Evolutionary conservation across 208 protist genomes (phyloP).

Genomic region (Trypanosoma vivax): DNA sequence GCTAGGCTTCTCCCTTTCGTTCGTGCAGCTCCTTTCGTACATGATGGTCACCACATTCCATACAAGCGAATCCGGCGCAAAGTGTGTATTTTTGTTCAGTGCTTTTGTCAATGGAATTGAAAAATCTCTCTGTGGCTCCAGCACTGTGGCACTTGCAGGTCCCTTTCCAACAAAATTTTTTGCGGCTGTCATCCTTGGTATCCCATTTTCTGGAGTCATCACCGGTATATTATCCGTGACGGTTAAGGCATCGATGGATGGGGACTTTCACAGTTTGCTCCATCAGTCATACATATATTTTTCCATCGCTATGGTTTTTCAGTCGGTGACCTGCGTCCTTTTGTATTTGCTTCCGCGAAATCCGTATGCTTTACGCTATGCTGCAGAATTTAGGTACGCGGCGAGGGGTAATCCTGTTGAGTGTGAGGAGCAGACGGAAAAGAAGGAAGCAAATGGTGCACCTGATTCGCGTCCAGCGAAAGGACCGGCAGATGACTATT

Average conservation of each 20-base stretch:
- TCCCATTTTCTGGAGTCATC: slow-evolving; percentile 47
- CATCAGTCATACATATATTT: slow-evolving; percentile 74
- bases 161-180: slow-evolving; percentile 80
- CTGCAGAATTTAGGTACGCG: slow-evolving; percentile 52
- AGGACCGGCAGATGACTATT: slow-evolving; percentile 21
- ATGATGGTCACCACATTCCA: slow-evolving; percentile 39
- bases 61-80: slow-evolving; percentile 40
- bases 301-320: slow-evolving; percentile 49
- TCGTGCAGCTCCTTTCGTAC: slow-evolving; percentile 51
- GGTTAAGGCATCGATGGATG: slow-evolving; percentile 60
- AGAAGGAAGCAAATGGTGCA: slow-evolving; percentile 18
- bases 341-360: slow-evolving; percentile 44
- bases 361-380: slow-evolving; percentile 61
- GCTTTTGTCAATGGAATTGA: slow-evolving; percentile 46
- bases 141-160: slow-evolving; percentile 69
- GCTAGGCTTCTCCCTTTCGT: slow-evolving; percentile 42
- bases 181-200: slow-evolving; percentile 61
- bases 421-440: not conserved
- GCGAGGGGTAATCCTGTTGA: not conserved
- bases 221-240: slow-evolving; percentile 67
- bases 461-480: slow-evolving; percentile 18
- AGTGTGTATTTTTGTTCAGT: slow-evolving; percentile 60
- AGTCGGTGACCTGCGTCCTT: slow-evolving; percentile 35
- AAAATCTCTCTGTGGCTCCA: slow-evolving; percentile 76
- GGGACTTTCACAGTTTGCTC: slow-evolving; percentile 36